phyloP scores from a whole-genome alignment of 2,329 filamentous ascomycete species.

The Aspergillus sp. region DNA sequence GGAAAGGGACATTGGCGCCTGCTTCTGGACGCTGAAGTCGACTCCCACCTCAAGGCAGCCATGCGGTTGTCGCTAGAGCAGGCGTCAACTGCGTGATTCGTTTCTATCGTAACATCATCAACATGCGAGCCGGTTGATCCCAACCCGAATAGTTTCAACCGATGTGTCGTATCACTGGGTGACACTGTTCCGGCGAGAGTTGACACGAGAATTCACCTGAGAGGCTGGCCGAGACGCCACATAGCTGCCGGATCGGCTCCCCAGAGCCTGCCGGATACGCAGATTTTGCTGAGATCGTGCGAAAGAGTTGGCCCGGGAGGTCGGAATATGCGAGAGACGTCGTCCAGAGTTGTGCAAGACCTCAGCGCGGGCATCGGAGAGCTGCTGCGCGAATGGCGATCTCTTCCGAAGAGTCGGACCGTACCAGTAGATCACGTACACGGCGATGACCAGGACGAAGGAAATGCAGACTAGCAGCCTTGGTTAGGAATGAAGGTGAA shows the following conservation, averaged over 20 bases:
- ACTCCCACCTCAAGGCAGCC: neutral
- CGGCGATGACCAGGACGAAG: slow-evolving; percentile 59
- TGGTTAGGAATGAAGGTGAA: neutral
- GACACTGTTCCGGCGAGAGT: slow-evolving; percentile 31
- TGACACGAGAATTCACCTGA: slow-evolving; percentile 28
- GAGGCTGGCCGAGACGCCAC: slow-evolving; percentile 32
- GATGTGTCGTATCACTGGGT: neutral
- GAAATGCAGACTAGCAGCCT: slow-evolving; percentile 54
- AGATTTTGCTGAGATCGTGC: slow-evolving; percentile 40
- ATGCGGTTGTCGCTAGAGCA: too few relatives aligned
- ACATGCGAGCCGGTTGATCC: neutral
- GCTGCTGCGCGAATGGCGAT: slow-evolving; percentile 64
- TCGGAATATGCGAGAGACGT: slow-evolving; percentile 34
- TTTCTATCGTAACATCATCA: neutral
- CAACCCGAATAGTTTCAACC: too few relatives aligned
- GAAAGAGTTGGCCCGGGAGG: slow-evolving; percentile 38
- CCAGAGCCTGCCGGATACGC: slow-evolving; percentile 34
- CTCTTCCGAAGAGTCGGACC: slow-evolving; percentile 59
- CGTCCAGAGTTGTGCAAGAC: slow-evolving; percentile 27
- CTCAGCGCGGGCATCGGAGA: slow-evolving; percentile 48
- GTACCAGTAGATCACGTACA: slow-evolving; percentile 67
- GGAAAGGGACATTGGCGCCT: neutral
- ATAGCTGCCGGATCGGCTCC: slow-evolving; percentile 36
- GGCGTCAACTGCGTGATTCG: neutral
- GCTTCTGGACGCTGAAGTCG: neutral